Conservation (phyloP, 805 yeast species). For the Saccharomycopsis sp. region DNA sequence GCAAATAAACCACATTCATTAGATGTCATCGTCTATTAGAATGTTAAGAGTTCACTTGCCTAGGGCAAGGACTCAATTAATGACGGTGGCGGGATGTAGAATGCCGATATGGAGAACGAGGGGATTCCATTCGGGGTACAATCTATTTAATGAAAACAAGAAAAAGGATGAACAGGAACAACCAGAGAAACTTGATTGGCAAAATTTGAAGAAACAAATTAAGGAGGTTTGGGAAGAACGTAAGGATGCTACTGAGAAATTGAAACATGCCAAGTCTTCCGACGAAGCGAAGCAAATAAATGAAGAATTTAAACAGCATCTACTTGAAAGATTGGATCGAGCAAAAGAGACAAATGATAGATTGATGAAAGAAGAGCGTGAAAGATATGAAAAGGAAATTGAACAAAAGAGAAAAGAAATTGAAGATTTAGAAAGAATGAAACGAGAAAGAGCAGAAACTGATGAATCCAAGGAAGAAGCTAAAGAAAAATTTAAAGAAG, state of each 20-base stretch:
- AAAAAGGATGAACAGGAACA: too few relatives aligned
- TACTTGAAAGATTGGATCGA: too few relatives aligned
- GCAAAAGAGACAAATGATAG: not conserved
- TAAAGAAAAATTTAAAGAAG: slow-evolving; percentile 9
- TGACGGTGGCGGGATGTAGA: too few relatives aligned
- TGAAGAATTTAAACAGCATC: not conserved
- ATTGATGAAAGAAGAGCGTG: not conserved
- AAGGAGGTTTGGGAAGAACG: not conserved
- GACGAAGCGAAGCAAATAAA: not conserved
- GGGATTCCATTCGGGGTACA: too few relatives aligned
- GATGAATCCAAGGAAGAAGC: slow-evolving; percentile 5
- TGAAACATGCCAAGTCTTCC: not conserved
- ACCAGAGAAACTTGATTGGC: too few relatives aligned
- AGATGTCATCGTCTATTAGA: too few relatives aligned
- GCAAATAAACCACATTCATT: too few relatives aligned
- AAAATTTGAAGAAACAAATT: too few relatives aligned
- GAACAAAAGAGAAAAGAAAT: not conserved
- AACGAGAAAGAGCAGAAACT: not conserved
- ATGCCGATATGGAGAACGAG: too few relatives aligned
- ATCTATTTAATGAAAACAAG: too few relatives aligned
- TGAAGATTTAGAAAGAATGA: not conserved
- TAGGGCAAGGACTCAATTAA: too few relatives aligned
- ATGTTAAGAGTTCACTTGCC: too few relatives aligned
- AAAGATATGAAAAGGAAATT: not conserved
- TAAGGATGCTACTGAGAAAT: not conserved